Evolutionary conservation across 2,329 filamentous ascomycete genomes (phyloP), one percentile per base, ranked within the genome.

Genomic region (Chrysosporium queenslandicum): DNA sequence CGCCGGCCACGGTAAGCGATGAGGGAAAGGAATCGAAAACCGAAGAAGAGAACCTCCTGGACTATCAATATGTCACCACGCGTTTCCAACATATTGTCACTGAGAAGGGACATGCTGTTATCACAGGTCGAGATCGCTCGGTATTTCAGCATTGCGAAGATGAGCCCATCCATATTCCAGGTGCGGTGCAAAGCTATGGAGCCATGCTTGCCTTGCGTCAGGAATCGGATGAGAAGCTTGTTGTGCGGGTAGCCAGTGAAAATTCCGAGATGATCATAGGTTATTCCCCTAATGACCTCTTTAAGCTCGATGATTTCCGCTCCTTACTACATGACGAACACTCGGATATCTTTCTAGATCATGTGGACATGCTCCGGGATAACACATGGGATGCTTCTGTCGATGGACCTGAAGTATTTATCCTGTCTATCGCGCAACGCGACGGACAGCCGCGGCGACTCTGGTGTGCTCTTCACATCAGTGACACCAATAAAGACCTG

Each of bases 381-480:
- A 36, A 29, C 4, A 30, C 47, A 3, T 42, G 47, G 36, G 16
- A 41, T 20, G 36, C 37, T 21, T 30, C 37, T 16, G 20, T 41
- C 14, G 47, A 50, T 8, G 47, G 47, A 4, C 47, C 47, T 7
- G 47, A 42, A 41, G 47, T 50, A 18, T 41, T 41, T 29, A 30
- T 50, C 20, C 8, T 50, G 20, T 30, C 25, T n/a, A 20, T 50
- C 12, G 12, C 18, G 8, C 47, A 50, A 21, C 47, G 18, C 2
- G 47, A 41, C 20, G 37, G 37, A 9, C 12, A 20, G 16, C n/a
- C 37, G 2, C 36, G 37, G 8, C 21, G 25, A n/a, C 29, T 50
- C 14, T 50, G 47, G 47, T 50, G 47, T 21, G 47, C 47, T 29
- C 32, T 41, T 41, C 47, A 50, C 30, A n/a, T 50, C 36, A 40